phyloP scores from a whole-genome alignment of 768 basidiomycete genomes.

The Boletus edulis region DNA sequence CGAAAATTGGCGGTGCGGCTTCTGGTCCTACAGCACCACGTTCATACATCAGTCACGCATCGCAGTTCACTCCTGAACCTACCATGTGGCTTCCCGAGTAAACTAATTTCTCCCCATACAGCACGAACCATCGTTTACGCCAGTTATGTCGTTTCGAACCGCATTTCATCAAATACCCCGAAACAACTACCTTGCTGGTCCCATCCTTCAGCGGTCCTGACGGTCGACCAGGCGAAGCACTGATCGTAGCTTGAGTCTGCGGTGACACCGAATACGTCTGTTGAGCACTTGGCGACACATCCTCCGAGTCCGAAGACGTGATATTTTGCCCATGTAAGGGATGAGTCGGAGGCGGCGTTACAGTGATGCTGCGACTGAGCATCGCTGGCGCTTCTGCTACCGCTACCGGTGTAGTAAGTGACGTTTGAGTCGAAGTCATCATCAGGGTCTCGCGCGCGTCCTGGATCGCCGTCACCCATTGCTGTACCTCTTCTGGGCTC shows the following conservation, averaged over 20 bases:
- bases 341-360: constrained; percentile 48
- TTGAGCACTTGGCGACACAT: constrained; percentile 50
- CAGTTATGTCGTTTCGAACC: constrained; percentile 90
- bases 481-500: constrained; percentile 64
- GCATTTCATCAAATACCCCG: constrained; percentile 96
- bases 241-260: constrained; percentile 39
- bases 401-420: constrained; percentile 50
- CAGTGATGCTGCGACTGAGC: constrained; percentile 30
- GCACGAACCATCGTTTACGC: constrained; percentile 96
- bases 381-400: constrained; percentile 39
- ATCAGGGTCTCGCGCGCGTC: constrained; percentile 66
- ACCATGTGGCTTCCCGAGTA: constrained; percentile 98
- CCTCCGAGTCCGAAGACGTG: constrained; percentile 81
- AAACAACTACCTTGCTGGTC: constrained; percentile 70
- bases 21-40: constrained; percentile 64
- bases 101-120: constrained; percentile 83
- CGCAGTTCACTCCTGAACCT: constrained; percentile 30
- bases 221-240: constrained; percentile 46
- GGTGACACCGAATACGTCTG: constrained; percentile 44
- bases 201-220: constrained; percentile 46
- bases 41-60: constrained; percentile 4
- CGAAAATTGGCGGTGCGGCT: constrained; percentile 82
- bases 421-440: constrained; percentile 59
- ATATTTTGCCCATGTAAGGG: constrained; percentile 44
- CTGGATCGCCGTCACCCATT: constrained; percentile 84